These are phyloP conservation scores for Cyclotella atomus DNA, from an alignment of 108 stramenopile species.

Conservation along the genomic window DNA sequence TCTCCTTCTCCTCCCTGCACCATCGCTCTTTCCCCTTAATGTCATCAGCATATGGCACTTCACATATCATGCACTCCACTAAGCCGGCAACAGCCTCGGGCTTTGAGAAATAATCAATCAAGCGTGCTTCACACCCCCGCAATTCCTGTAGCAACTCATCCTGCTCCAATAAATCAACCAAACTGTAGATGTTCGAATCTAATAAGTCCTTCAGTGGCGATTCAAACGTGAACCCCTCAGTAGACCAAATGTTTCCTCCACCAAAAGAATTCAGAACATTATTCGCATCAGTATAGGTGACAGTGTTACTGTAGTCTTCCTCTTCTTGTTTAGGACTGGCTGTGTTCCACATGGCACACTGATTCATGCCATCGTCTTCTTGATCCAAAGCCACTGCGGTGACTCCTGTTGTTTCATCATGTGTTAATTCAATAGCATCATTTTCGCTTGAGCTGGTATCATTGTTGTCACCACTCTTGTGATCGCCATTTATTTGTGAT, in stretches of 20 bases:
- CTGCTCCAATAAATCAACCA: slow-evolving; percentile 81
- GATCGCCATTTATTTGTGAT: too few species aligned
- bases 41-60: slow-evolving; percentile 9
- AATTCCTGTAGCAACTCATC: slow-evolving; percentile 97
- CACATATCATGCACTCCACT: slow-evolving; percentile 64
- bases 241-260: slow-evolving; percentile 84
- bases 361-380: slow-evolving; percentile 14
- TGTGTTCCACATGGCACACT: slow-evolving; percentile 15
- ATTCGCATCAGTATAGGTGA: background rate
- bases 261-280: slow-evolving; percentile 1
- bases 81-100: slow-evolving; percentile 77
- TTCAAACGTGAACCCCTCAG: slow-evolving; percentile 58
- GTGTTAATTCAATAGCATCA: slow-evolving; percentile 14
- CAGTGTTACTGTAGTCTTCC: background rate
- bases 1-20: slow-evolving; percentile 28
- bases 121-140: slow-evolving; percentile 79
- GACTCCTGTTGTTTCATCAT: background rate
- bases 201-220: slow-evolving; percentile 89
- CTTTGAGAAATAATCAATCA: slow-evolving; percentile 87
- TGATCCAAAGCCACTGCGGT: slow-evolving; percentile 1
- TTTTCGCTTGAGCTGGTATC: background rate
- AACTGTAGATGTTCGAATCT: slow-evolving; percentile 74
- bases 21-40: slow-evolving; percentile 18
- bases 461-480: background rate
- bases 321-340: background rate